Evolutionary conservation across 2,329 filamentous ascomycete species (phyloP).

Genomic region (Amauroascus verrucosus): DNA sequence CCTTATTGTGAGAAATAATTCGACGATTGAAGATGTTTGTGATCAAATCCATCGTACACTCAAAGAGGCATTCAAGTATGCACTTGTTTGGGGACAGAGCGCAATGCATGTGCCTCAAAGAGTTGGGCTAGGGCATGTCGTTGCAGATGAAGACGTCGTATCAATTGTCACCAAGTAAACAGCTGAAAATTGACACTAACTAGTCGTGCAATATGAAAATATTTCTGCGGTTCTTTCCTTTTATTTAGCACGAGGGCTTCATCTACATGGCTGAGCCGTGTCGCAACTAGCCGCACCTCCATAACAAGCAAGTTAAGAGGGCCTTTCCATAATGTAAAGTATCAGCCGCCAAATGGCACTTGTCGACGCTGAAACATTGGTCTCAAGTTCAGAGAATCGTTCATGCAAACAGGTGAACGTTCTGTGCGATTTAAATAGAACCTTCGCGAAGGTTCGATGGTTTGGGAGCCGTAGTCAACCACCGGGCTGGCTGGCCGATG

Average conservation of each 20-base stretch:
- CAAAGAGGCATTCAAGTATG: slow-evolving; percentile 99
- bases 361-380: background rate
- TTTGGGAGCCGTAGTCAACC: background rate
- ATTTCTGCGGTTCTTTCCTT: no score
- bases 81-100: slow-evolving; percentile 93
- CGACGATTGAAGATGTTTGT: slow-evolving; percentile 92
- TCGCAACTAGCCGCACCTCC: no score
- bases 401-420: no score
- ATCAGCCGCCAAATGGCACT: no score
- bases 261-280: no score
- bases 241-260: no score
- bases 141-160: slow-evolving; percentile 60
- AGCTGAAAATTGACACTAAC: background rate
- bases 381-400: no score
- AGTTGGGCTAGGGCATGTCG: slow-evolving; percentile 73
- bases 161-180: slow-evolving; percentile 49
- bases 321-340: no score
- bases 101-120: slow-evolving; percentile 89
- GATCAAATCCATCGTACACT: slow-evolving; percentile 86
- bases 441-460: slow-evolving; percentile 31
- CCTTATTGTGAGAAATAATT: slow-evolving; percentile 78
- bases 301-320: no score
- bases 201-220: background rate
- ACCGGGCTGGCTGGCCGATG: background rate
- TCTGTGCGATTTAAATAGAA: slow-evolving; percentile 22